Conservation (phyloP, 225 moss, liverwort and hornwort species). For the Rhytidiadelphus loreus region DNA sequence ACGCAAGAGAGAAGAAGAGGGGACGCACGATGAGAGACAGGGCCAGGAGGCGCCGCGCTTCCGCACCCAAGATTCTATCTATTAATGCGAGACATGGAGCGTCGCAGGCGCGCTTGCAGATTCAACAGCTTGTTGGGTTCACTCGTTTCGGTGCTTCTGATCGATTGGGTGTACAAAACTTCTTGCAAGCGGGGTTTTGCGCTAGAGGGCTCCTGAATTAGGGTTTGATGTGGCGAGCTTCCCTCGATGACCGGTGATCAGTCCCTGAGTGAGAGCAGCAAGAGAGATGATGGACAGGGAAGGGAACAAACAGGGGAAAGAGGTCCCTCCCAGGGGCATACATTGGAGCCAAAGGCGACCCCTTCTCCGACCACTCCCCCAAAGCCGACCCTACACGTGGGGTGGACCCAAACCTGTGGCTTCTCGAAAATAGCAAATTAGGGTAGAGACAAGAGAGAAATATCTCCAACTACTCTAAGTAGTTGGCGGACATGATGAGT, state of each 20-base stretch:
- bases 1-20: not conserved
- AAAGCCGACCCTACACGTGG: not conserved
- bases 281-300: not conserved
- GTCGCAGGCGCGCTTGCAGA: not conserved
- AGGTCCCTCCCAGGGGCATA: too few species aligned
- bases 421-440: not conserved
- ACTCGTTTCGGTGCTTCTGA: not conserved
- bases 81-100: not conserved
- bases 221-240: not conserved
- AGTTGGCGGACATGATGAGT: not conserved
- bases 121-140: not conserved
- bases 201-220: not conserved
- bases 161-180: not conserved
- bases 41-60: not conserved
- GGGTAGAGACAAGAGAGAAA: not conserved
- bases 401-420: not conserved
- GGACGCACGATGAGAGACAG: not conserved
- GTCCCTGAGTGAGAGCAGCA: not conserved
- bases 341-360: not conserved
- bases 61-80: not conserved
- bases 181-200: not conserved
- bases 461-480: not conserved
- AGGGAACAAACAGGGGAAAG: not conserved
- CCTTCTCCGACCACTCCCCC: not conserved
- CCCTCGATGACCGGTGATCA: not conserved